Evolutionary conservation across 2,329 filamentous ascomycete species (phyloP), one percentile per base, ranked within the genome.

Genomic region (Bipolaris oryzae): DNA sequence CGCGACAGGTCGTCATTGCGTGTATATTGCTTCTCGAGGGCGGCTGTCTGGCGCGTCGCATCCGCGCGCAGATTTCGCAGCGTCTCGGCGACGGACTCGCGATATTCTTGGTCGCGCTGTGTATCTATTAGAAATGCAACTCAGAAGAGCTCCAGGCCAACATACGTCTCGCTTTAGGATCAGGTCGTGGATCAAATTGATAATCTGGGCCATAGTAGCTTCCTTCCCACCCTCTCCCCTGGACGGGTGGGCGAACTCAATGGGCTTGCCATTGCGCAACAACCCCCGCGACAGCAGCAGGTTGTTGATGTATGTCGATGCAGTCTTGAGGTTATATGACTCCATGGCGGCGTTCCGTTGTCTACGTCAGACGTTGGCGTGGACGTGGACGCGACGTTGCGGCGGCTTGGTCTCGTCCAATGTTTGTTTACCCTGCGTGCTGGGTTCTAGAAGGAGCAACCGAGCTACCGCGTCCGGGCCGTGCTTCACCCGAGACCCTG

Each of bases 151-250:
- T 13, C 10, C 46, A 16, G 3, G 28, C 3, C 18, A 10, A 56
- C 87, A 68, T 81, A 96, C 92, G 75, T 99, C 95, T 81, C 93
- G 87, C 64, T 93, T 86, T 58, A 97, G 76, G 57, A 99, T 91
- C 66, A 99, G 78, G 73, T 99, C 95, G 76, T 99, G 96, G 46
- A 99, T 87, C 21, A 99, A 84, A 72, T 94, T 90, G 79, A 99
- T 96, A 67, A 98, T 88, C 64, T 87, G 86, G 18, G 90, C 89
- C 87, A 95, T 94, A 16, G 90, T 90, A 48, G 84, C 85, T 70
- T 84, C 84, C 35, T 85, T 82, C 16, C 85, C 85, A 16, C 83
- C 83, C 61, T 88, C 85, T 57, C 82, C 84, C 61, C 85, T 82
- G 50, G 85, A 85, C 7, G 90, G 89, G 60, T 86, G 81, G 58